phyloP scores from a whole-genome alignment of 2,329 filamentous ascomycete genomes.

The Venturia nashicola region DNA sequence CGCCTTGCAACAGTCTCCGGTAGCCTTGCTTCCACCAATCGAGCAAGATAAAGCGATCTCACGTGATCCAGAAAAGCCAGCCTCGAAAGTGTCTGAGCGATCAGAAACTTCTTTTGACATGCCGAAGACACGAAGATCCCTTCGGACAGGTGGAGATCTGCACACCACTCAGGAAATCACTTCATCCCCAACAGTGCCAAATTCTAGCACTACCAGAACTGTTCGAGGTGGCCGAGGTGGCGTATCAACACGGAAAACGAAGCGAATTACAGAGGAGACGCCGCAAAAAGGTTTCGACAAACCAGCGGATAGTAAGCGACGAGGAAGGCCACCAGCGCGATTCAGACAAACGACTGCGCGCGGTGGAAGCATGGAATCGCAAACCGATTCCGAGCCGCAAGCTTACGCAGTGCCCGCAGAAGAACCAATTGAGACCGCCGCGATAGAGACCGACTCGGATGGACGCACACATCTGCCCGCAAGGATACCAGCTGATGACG shows the following conservation, averaged over 20 bases:
- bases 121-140: conserved; percentile 7
- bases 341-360: not conserved
- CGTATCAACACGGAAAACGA: not conserved
- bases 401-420: conserved; percentile 1
- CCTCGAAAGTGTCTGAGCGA: not conserved
- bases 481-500: conserved; percentile 4
- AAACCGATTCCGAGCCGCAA: conserved; percentile 1
- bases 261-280: not conserved
- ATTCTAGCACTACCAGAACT: not conserved
- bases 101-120: conserved; percentile 3
- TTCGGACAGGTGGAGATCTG: not conserved
- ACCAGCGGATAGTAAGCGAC: not conserved
- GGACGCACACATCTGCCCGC: conserved; percentile 3
- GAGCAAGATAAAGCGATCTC: not conserved
- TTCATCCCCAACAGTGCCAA: not conserved
- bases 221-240: conserved; percentile 1
- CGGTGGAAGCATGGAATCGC: not conserved
- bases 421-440: not conserved
- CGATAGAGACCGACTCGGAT: not conserved
- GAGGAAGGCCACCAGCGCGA: not conserved
- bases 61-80: not conserved
- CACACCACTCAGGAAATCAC: not conserved
- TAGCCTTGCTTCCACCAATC: not conserved
- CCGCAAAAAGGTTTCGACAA: not conserved
- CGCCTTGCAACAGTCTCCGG: not conserved